Conservation (phyloP, 2,329 filamentous ascomycete species). For the Mariannaea sp. region DNA sequence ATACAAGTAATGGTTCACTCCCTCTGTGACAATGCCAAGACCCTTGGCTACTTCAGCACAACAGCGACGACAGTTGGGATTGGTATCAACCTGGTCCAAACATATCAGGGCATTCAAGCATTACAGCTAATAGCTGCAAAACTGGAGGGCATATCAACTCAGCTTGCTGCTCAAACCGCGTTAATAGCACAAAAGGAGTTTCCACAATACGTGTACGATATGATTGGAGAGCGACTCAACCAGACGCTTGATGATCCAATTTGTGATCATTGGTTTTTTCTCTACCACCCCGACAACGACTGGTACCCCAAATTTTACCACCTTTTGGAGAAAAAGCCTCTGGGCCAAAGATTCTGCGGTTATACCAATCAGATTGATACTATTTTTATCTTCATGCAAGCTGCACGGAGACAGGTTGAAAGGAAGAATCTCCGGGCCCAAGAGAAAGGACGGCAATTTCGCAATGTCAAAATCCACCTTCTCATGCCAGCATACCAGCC, state of each 20-base stretch:
- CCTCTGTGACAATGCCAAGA: conserved; percentile 40
- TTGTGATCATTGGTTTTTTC: conserved; percentile 46
- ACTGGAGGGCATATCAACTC: conserved; percentile 42
- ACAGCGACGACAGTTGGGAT: conserved; percentile 40
- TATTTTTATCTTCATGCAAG: conserved; percentile 47
- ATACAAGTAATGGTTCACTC: conserved; percentile 45
- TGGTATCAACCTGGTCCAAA: conserved; percentile 43
- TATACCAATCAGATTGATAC: conserved; percentile 49
- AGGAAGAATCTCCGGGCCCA: conserved; percentile 34
- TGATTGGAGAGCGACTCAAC: conserved; percentile 43
- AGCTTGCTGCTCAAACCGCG: conserved; percentile 43
- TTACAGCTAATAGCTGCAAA: conserved; percentile 43
- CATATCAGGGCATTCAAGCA: conserved; percentile 44
- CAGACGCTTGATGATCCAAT: conserved; percentile 40
- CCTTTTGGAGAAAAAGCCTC: conserved; percentile 41
- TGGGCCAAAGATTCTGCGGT: conserved; percentile 45
- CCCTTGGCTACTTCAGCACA: conserved; percentile 40
- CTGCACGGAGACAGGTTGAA: conserved; percentile 36
- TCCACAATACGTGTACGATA: conserved; percentile 44
- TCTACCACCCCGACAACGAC: conserved; percentile 49
- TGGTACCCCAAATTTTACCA: conserved; percentile 49
- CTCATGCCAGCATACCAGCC: conserved; percentile 48
- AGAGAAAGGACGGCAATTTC: conserved; percentile 30
- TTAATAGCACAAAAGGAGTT: conserved; percentile 46
- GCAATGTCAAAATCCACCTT: conserved; percentile 42